Base-by-base conservation (phyloP, 1,284 basidiomycete genomes). In the Ceratobasidium sp. region DNA sequence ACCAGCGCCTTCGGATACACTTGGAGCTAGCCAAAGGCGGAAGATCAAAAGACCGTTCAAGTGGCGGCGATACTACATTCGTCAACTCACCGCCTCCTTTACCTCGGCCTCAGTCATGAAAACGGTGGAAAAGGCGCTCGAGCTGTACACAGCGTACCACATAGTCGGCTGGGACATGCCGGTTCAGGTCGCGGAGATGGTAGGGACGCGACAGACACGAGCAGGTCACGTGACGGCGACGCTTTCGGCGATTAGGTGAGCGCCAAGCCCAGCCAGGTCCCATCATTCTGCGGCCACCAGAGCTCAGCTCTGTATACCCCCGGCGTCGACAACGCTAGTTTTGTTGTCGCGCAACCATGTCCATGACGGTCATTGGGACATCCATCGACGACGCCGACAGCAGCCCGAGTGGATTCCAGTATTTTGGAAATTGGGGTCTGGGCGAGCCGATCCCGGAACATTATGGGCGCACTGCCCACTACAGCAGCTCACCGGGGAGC, bases 1-100 rank as follows among this genome's bases (percentile, higher is more conserved):
- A 51, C 48, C 22, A 48, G 31, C 14, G 74, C 64, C n/a, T 48
- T 43, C 7, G 74, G 76, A 73, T 62, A 62, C n/a, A 62, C 39
- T 62, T 62, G 34, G 59, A 62, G 59, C 59, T 62, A 29, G 22
- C 1, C 11, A 43, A 43, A 19, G n/a, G 14, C 31, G 16, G 27
- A 22, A 43, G 24, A 24, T 62, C 8, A 43, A 2, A n/a, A 37
- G 19, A 19, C 19, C 56, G 29, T 34, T 37, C 29, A 14, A 3
- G 31, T 37, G 29, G 31, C 31, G 29, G 27, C 34, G 14, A 37
- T n/a, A 16, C 27, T 19, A 37, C 19, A 58, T n/a, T 7, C 2
- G 3, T 39, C 19, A 24, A 62, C 59, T 62, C 22, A 62, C 59
- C 13, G 59, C 59, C 34, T 62, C 37, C 14, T 46, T 11, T 11